Evolutionary conservation across 257 asterid genomes (phyloP).

Genomic region (Leonotis leonurus): DNA sequence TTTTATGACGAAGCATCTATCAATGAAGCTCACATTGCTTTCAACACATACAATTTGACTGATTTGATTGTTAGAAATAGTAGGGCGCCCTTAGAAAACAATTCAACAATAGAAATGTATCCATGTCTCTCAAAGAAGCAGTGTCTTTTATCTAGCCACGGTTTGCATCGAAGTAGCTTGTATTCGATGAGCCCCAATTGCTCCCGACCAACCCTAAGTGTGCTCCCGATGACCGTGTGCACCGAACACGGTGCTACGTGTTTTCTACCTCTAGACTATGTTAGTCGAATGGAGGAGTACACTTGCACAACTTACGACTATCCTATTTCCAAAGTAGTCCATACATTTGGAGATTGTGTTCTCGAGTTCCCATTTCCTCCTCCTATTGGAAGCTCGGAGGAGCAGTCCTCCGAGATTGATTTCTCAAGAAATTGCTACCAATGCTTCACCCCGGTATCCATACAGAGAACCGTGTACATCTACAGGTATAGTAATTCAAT

Average conservation of each 20-base stretch:
- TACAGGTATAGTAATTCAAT: neutral
- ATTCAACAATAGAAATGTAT: neutral
- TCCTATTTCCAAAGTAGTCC: slow-evolving; percentile 13
- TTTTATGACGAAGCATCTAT: neutral
- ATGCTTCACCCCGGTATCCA: neutral
- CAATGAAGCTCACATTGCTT: slow-evolving; percentile 1
- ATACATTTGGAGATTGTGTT: slow-evolving; percentile 21
- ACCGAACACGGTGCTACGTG: slow-evolving; percentile 23
- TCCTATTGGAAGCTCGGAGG: neutral
- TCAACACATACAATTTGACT: slow-evolving; percentile 7
- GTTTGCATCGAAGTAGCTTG: neutral
- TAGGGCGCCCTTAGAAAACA: too few species aligned
- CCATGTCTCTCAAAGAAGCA: neutral
- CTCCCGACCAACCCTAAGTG: neutral
- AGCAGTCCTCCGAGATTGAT: neutral
- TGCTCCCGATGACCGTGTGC: slow-evolving; percentile 15
- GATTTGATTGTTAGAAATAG: neutral
- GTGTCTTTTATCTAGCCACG: neutral
- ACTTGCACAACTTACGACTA: neutral
- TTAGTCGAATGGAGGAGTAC: slow-evolving; percentile 16
- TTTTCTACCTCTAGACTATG: slow-evolving; percentile 15
- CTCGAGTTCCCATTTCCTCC: slow-evolving; percentile 23
- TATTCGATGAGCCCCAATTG: neutral
- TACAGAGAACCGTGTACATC: neutral
- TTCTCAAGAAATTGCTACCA: neutral